Evolutionary conservation across 257 asterid genomes (phyloP).

Genomic region (Henckelia pumila): DNA sequence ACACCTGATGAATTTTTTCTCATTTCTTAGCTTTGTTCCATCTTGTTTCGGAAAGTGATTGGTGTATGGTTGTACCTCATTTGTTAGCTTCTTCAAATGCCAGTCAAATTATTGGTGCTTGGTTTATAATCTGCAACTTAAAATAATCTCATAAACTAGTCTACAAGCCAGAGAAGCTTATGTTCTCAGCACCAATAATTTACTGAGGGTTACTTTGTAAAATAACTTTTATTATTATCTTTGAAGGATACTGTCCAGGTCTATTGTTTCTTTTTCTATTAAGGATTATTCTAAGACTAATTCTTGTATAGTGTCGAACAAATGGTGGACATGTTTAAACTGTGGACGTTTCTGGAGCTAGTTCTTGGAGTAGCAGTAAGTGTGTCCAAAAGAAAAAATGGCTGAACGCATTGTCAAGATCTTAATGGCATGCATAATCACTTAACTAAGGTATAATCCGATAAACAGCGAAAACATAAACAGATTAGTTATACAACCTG

Average conservation of each 20-base stretch:
- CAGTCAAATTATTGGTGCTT: too few relatives aligned
- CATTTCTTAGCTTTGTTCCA: not conserved
- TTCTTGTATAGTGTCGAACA: not conserved
- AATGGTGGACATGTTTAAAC: slow-evolving; percentile 7
- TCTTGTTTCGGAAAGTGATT: too few relatives aligned
- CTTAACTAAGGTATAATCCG: too few relatives aligned
- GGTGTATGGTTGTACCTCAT: too few relatives aligned
- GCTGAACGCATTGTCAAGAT: not conserved
- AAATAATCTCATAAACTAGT: too few relatives aligned
- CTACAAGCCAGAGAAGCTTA: too few relatives aligned
- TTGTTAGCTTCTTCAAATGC: too few relatives aligned
- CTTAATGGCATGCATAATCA: too few relatives aligned
- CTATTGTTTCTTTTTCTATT: not conserved
- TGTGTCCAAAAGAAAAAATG: not conserved
- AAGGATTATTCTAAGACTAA: not conserved
- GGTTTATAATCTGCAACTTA: too few relatives aligned
- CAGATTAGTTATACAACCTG: too few relatives aligned
- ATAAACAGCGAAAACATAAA: too few relatives aligned
- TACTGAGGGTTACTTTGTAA: not conserved
- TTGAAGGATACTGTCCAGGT: not conserved
- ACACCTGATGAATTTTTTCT: slow-evolving; percentile 1
- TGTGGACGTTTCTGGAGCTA: not conserved
- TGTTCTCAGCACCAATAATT: not conserved
- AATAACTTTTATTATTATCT: too few relatives aligned
- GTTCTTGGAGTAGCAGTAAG: not conserved